Base-by-base conservation (phyloP, 163 green algal species). In the Prototheca stagnorum region DNA sequence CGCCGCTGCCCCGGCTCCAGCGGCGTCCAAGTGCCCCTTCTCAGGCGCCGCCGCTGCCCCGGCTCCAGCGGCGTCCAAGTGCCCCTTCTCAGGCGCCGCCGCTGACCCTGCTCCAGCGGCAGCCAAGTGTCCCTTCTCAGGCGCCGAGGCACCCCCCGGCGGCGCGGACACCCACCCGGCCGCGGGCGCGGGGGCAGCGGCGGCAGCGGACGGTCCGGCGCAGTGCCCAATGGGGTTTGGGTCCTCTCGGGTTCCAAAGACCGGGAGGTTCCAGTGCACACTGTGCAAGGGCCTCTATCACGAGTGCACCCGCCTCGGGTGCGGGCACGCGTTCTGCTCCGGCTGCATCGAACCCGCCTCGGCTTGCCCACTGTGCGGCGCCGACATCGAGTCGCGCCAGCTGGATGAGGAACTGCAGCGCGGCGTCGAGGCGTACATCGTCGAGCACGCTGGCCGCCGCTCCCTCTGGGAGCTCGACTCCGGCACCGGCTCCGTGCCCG, bases 281-380 rank as follows among this genome's bases (percentile, higher is more conserved):
- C 42, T 73, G 17, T 73, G 64, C 64, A 62, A 62, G 45, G 61
- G 34, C 42, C 17, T 35, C 3, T 36, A 53, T 11, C 48, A 43
- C 29, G 26, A 70, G 22, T 57, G 49, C 12, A 39, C 49, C 20
- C 16, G 31, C 2, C 50, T 47, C 22, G 43, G 29, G 34, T 71
- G 62, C 41, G 41, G 59, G 9, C 62, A 69, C 56, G 21, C 26
- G 8, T 71, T 42, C 43, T 71, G 62, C 39, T 39, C 22, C 39
- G 39, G 41, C 34, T 73, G 64, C 43, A 57, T 66, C 26, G 24
- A 26, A 2, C 26, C 21, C 2, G 57, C 42, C 36, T 22, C 23
- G 27, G 64, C 72, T 47, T 73, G 64, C 49, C 64, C 64, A 2
- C 17, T 54, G 7, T 73, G 64, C 41, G 64, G 64, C 14, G 64